Evolutionary conservation across 805 yeast genomes (phyloP).

Genomic region (Cyberlindnera euphorbiiphila): DNA sequence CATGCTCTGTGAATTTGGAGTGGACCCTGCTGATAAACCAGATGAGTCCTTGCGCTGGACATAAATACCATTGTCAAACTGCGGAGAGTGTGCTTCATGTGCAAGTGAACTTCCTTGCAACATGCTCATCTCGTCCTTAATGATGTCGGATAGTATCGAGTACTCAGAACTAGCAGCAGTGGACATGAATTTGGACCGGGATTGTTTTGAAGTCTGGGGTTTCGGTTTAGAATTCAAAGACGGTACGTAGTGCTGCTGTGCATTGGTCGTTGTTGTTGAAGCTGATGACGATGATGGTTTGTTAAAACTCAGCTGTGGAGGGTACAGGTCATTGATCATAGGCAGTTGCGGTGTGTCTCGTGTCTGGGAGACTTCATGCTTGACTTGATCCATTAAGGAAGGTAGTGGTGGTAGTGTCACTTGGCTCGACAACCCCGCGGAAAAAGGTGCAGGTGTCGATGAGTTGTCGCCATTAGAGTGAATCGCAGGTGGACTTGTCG

Average conservation of each 20-base stretch:
- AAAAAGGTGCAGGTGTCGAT: neutral
- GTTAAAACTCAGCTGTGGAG: conserved; percentile 9
- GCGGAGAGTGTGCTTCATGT: conserved; percentile 15
- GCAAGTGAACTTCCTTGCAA: conserved; percentile 1
- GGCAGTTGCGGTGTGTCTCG: conserved; percentile 1
- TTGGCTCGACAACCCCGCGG: neutral
- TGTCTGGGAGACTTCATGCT: neutral
- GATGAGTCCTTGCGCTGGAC: conserved; percentile 10
- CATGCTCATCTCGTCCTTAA: conserved; percentile 37
- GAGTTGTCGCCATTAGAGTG: too few species aligned
- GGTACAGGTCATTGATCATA: conserved; percentile 11
- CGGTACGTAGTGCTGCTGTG: conserved; percentile 19
- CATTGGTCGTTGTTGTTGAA: conserved; percentile 4
- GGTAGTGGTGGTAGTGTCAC: conserved; percentile 10
- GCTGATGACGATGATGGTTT: conserved; percentile 2
- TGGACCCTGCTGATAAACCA: conserved; percentile 6
- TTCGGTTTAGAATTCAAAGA: conserved; percentile 11
- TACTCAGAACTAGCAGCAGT: conserved; percentile 73
- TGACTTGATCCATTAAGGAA: conserved; percentile 5
- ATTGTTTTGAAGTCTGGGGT: conserved; percentile 8
- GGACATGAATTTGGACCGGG: conserved; percentile 48
- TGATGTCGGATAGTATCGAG: conserved; percentile 61
- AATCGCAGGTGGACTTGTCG: conserved; percentile 3
- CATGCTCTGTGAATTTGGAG: conserved; percentile 16
- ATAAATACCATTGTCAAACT: conserved; percentile 6